Conservation (phyloP, 106 monocot genomes). For the Dioscorea dumetorum region DNA sequence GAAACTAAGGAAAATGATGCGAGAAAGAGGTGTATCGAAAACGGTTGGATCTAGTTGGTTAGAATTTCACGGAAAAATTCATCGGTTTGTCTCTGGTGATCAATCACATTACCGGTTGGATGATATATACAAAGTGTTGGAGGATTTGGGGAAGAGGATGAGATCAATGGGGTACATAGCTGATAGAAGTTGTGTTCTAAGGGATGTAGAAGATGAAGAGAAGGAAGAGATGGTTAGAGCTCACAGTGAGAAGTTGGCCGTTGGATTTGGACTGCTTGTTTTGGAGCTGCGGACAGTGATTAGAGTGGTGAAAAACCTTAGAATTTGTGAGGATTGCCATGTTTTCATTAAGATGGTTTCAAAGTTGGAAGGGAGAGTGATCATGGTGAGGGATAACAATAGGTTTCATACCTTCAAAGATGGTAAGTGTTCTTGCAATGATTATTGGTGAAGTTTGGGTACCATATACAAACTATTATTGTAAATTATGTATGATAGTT, state of each 20-base stretch:
- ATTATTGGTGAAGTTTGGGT: constrained; percentile 18
- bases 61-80: constrained; percentile 14
- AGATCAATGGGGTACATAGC: constrained; percentile 18
- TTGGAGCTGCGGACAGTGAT: constrained; percentile 3
- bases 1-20: constrained; percentile 7
- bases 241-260: constrained; percentile 28
- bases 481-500: background rate
- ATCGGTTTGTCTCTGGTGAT: constrained; percentile 23
- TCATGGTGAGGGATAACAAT: constrained; percentile 28
- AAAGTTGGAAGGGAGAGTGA: constrained; percentile 23
- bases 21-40: constrained; percentile 4
- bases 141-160: constrained; percentile 11
- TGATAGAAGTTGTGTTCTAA: constrained; percentile 22
- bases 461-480: background rate
- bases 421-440: constrained; percentile 23
- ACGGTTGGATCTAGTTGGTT: constrained; percentile 8
- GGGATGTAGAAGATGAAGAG: constrained; percentile 38
- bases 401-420: constrained; percentile 34
- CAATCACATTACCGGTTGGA: constrained; percentile 3
- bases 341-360: constrained; percentile 24
- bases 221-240: constrained; percentile 26
- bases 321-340: constrained; percentile 34
- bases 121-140: constrained; percentile 12
- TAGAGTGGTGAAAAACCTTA: constrained; percentile 33
- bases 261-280: constrained; percentile 17